phyloP scores from a whole-genome alignment of 495 filamentous ascomycete genomes.

The Penicillium longicatenatum region DNA sequence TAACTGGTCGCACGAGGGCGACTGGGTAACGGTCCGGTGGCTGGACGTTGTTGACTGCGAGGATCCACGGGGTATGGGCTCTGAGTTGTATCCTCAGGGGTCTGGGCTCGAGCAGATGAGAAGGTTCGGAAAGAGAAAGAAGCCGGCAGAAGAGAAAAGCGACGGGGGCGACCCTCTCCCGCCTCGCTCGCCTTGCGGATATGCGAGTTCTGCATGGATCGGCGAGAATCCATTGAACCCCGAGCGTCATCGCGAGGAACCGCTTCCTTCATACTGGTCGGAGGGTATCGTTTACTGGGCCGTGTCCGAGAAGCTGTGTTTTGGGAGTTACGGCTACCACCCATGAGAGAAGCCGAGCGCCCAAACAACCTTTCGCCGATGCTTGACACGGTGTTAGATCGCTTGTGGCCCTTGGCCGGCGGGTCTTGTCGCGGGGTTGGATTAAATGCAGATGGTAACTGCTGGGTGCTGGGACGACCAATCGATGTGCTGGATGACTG shows the following conservation, averaged over 20 bases:
- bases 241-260: conserved; percentile 59
- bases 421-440: conserved; percentile 47
- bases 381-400: conserved; percentile 86
- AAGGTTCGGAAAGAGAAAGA: conserved; percentile 68
- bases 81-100: conserved; percentile 41
- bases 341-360: conserved; percentile 77
- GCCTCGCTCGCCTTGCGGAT: conserved; percentile 82
- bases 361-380: conserved; percentile 77
- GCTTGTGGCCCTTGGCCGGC: conserved; percentile 72
- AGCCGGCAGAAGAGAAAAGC: conserved; percentile 76
- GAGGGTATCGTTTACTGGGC: conserved; percentile 61
- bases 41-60: conserved; percentile 34
- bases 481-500: conserved; percentile 37
- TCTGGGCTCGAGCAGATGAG: conserved; percentile 45
- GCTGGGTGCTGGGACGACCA: conserved; percentile 63
- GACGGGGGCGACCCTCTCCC: conserved; percentile 67
- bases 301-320: conserved; percentile 36
- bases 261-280: conserved; percentile 74
- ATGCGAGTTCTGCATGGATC: conserved; percentile 74
- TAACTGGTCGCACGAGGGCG: conserved; percentile 41
- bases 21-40: conserved; percentile 31
- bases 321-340: conserved; percentile 50
- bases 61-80: conserved; percentile 29
- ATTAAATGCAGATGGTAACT: conserved; percentile 47
- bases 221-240: conserved; percentile 77